A percentile compares a stretch with the other conserved stretches of the same genome.
Conservation (phyloP, 768 basidiomycete species). For the Pholiota conissans region DNA sequence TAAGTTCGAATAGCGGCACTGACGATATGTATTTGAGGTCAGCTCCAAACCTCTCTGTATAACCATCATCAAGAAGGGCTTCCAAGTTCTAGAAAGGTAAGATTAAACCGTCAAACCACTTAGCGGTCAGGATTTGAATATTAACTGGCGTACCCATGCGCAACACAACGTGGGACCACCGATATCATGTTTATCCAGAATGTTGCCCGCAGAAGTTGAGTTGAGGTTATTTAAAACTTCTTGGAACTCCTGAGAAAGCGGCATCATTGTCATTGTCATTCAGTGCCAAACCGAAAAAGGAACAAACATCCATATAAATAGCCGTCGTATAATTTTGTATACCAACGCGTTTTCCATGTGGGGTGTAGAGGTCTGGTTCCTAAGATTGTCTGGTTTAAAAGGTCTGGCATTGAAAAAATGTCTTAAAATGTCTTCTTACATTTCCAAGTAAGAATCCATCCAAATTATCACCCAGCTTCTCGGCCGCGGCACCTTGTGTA, state of each 20-base stretch:
- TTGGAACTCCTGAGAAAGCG: slow-evolving; percentile 37
- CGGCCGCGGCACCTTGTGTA: slow-evolving; percentile 30
- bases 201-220: slow-evolving; percentile 37
- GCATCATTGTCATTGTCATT: background rate
- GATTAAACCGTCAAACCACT: background rate
- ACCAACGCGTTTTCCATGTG: slow-evolving; percentile 39
- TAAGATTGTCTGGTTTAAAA: slow-evolving; percentile 15
- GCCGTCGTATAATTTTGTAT: slow-evolving; percentile 46
- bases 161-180: slow-evolving; percentile 55
- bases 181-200: slow-evolving; percentile 37
- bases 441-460: slow-evolving; percentile 53
- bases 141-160: slow-evolving; percentile 39
- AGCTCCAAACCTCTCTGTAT: slow-evolving; percentile 32
- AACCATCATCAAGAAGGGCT: slow-evolving; percentile 42
- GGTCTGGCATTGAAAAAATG: background rate
- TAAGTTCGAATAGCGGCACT: slow-evolving; percentile 13
- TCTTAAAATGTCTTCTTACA: slow-evolving; percentile 26
- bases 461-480: slow-evolving; percentile 36
- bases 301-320: slow-evolving; percentile 44
- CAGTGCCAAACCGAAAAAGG: background rate
- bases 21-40: slow-evolving; percentile 51
- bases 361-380: slow-evolving; percentile 63
- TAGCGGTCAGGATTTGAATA: background rate
- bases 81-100: slow-evolving; percentile 37
- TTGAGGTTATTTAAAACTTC: slow-evolving; percentile 33